These are phyloP conservation scores for Melampsora occidentalis DNA, from an alignment of 1,284 basidiomycete species.

Conservation along the genomic window DNA sequence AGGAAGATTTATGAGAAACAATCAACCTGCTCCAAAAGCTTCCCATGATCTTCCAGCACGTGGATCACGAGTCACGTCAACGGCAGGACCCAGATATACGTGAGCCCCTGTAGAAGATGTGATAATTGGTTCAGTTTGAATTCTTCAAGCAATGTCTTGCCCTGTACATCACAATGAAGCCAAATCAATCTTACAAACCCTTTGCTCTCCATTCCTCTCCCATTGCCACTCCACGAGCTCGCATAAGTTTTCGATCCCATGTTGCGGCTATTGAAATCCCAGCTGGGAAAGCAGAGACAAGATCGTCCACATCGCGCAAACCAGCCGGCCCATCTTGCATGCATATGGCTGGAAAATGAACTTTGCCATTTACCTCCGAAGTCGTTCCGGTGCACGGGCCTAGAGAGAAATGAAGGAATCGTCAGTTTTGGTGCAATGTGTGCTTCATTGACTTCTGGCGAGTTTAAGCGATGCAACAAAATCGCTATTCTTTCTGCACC, in stretches of 20 bases:
- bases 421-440: too few relatives aligned
- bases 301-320: slow-evolving; percentile 48
- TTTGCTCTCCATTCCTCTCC: slow-evolving; percentile 49
- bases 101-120: slow-evolving; percentile 12
- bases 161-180: slow-evolving; percentile 6
- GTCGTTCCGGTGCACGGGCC: neutral
- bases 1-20: too few relatives aligned
- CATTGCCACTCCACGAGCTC: slow-evolving; percentile 46
- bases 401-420: neutral
- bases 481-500: too few relatives aligned
- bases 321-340: slow-evolving; percentile 51
- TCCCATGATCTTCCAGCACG: slow-evolving; percentile 49
- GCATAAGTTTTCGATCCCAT: slow-evolving; percentile 49
- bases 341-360: slow-evolving; percentile 49
- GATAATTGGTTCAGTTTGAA: neutral
- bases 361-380: slow-evolving; percentile 43
- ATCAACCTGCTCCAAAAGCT: slow-evolving; percentile 41
- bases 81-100: slow-evolving; percentile 48
- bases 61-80: slow-evolving; percentile 48
- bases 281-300: slow-evolving; percentile 50
- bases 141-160: neutral
- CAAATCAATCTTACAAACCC: neutral
- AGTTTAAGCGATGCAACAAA: too few relatives aligned
- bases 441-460: too few relatives aligned
- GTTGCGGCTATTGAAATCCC: slow-evolving; percentile 51